phyloP scores from a whole-genome alignment of 345 rosid genomes.

The Camelina laxa region DNA sequence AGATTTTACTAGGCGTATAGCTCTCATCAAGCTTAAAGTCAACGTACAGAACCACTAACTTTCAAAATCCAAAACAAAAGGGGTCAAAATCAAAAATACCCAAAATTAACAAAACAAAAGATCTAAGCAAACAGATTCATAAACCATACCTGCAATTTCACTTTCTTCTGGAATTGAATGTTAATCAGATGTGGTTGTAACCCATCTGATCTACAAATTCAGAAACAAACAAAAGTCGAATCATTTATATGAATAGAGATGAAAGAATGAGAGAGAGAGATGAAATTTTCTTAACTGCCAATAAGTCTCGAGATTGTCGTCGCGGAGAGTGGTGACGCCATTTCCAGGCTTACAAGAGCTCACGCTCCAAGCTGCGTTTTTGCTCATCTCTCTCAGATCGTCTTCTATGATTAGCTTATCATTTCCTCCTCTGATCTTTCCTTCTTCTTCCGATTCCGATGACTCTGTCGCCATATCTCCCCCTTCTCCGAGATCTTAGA shows the following conservation, averaged over 20 bases:
- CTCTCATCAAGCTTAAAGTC: constrained; percentile 98
- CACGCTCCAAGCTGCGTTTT: constrained; percentile 94
- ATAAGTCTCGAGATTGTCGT: constrained; percentile 83
- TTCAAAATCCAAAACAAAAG: constrained; percentile 29
- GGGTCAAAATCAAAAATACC: background rate
- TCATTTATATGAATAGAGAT: background rate
- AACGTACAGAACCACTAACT: constrained; percentile 79
- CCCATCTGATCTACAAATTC: constrained; percentile 78
- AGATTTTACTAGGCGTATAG: constrained; percentile 86
- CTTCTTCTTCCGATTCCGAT: constrained; percentile 91
- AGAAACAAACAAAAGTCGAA: background rate
- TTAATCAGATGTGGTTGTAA: constrained; percentile 94
- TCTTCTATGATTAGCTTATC: constrained; percentile 67
- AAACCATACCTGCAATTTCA: constrained; percentile 69
- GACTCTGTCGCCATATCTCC: constrained; percentile 79
- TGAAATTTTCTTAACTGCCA: constrained; percentile 67
- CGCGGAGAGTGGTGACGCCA: constrained; percentile 83
- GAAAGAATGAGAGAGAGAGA: too few species aligned
- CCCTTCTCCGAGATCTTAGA: constrained; percentile 1
- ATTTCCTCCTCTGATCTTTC: constrained; percentile 73
- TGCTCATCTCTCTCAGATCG: constrained; percentile 86
- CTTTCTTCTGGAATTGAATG: constrained; percentile 96
- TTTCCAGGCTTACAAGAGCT: constrained; percentile 98
- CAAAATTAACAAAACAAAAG: constrained; percentile 4
- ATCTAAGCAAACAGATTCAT: background rate